Conservation (phyloP, 2,329 filamentous ascomycete genomes). For the Xylaria sp. region DNA sequence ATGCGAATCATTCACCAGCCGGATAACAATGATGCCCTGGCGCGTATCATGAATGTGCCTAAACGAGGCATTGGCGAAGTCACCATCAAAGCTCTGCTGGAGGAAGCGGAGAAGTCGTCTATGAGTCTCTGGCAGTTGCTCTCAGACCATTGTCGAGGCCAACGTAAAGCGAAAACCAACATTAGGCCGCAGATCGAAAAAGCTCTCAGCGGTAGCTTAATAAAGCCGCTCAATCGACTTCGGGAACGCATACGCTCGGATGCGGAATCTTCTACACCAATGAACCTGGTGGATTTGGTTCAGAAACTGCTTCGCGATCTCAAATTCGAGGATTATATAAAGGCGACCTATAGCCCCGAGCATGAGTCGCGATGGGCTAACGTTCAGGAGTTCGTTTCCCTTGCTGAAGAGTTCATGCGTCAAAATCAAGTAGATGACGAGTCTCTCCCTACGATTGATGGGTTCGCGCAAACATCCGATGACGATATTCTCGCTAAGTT, state of each 20-base stretch:
- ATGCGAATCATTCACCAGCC: conserved; percentile 79
- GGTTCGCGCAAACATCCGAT: conserved; percentile 62
- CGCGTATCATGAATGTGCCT: conserved; percentile 79
- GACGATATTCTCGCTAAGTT: conserved; percentile 65
- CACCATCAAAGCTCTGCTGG: conserved; percentile 67
- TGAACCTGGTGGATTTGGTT: conserved; percentile 44
- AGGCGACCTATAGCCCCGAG: conserved; percentile 60
- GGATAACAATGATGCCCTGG: conserved; percentile 78
- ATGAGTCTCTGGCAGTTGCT: conserved; percentile 74
- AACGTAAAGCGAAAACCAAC: conserved; percentile 42
- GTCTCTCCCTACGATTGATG: conserved; percentile 61
- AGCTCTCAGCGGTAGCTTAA: conserved; percentile 47
- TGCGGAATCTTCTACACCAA: conserved; percentile 25
- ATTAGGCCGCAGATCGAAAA: conserved; percentile 48
- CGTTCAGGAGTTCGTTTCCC: conserved; percentile 76
- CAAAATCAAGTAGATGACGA: conserved; percentile 46
- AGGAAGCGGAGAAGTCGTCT: conserved; percentile 67
- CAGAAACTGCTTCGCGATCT: conserved; percentile 58
- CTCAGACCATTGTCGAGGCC: conserved; percentile 47
- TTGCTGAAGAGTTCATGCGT: conserved; percentile 66
- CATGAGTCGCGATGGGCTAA: conserved; percentile 80
- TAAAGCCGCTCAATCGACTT: conserved; percentile 39
- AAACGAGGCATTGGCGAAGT: conserved; percentile 73
- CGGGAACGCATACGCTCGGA: conserved; percentile 31
- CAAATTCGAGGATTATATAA: conserved; percentile 67